A percentile compares a stretch with the other conserved stretches of the same genome.
Evolutionary conservation across 2,329 filamentous ascomycete genomes (phyloP).

Genomic region (Cercospora berteroae): DNA sequence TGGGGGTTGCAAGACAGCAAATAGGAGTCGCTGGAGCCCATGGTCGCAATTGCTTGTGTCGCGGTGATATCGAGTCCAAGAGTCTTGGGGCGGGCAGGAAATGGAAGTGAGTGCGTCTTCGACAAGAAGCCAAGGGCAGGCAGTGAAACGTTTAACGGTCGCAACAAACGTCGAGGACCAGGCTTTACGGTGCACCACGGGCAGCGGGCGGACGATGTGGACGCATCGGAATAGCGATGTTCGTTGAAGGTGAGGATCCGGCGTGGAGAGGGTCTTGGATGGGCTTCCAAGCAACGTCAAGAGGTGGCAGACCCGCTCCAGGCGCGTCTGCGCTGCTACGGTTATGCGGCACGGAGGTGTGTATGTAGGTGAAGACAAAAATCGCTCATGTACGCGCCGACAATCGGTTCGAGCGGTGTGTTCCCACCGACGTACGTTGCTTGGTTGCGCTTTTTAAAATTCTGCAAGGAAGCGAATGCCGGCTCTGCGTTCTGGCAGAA

Average conservation of each 20-base stretch:
- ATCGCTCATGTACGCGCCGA: slow-evolving; percentile 20
- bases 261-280: not conserved
- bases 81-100: slow-evolving; percentile 17
- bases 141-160: slow-evolving; percentile 21
- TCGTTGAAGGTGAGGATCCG: slow-evolving; percentile 1
- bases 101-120: slow-evolving; percentile 7
- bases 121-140: slow-evolving; percentile 23
- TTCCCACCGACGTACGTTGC: not conserved
- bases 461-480: slow-evolving; percentile 18
- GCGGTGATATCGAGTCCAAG: slow-evolving; percentile 8
- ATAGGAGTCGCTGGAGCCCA: not conserved
- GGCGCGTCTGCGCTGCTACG: slow-evolving; percentile 13
- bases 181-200: slow-evolving; percentile 5
- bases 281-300: slow-evolving; percentile 9
- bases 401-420: slow-evolving; percentile 13
- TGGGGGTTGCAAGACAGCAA: not conserved
- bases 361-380: slow-evolving; percentile 6
- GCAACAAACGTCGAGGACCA: slow-evolving; percentile 11
- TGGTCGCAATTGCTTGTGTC: not conserved
- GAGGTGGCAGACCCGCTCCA: slow-evolving; percentile 7
- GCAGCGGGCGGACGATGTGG: slow-evolving; percentile 7
- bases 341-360: slow-evolving; percentile 17
- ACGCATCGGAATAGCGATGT: not conserved
- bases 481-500: not conserved
- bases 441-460: slow-evolving; percentile 16